These are phyloP conservation scores for Candida yuanshanica DNA, from an alignment of 805 yeast species.

Conservation along the genomic window DNA sequence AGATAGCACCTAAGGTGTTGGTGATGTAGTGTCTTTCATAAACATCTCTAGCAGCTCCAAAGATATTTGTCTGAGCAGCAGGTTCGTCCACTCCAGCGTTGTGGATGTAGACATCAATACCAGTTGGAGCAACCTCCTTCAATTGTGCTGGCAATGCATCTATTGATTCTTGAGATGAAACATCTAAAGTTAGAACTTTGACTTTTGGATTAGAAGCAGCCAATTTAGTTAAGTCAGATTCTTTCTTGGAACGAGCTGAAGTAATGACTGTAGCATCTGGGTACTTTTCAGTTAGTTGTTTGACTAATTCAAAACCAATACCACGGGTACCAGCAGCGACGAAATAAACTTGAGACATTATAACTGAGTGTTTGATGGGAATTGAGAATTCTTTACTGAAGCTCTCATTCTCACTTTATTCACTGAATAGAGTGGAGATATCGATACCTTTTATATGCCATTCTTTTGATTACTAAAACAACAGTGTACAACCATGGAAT, in stretches of 20 bases:
- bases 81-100: conserved; percentile 25
- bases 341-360: conserved; percentile 1
- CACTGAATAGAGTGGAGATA: no score
- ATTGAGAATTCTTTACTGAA: no score
- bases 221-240: conserved; percentile 3
- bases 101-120: conserved; percentile 26
- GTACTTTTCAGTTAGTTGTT: not conserved
- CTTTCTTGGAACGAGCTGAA: not conserved
- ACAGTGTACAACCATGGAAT: no score
- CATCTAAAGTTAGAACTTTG: conserved; percentile 20
- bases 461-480: no score
- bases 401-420: no score
- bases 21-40: conserved; percentile 10
- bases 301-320: not conserved
- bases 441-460: not conserved
- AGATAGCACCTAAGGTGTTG: conserved; percentile 13
- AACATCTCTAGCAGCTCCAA: conserved; percentile 6
- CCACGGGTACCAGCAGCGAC: conserved; percentile 5
- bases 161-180: conserved; percentile 16
- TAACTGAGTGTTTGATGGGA: no score
- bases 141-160: conserved; percentile 13
- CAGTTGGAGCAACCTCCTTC: conserved; percentile 11
- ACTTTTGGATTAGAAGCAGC: conserved; percentile 10
- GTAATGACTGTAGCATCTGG: conserved; percentile 1
- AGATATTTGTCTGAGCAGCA: conserved; percentile 22